Evolutionary conservation across 805 yeast genomes (phyloP), one percentile per base, ranked within the genome.

Genomic region (Candida railenensis): DNA sequence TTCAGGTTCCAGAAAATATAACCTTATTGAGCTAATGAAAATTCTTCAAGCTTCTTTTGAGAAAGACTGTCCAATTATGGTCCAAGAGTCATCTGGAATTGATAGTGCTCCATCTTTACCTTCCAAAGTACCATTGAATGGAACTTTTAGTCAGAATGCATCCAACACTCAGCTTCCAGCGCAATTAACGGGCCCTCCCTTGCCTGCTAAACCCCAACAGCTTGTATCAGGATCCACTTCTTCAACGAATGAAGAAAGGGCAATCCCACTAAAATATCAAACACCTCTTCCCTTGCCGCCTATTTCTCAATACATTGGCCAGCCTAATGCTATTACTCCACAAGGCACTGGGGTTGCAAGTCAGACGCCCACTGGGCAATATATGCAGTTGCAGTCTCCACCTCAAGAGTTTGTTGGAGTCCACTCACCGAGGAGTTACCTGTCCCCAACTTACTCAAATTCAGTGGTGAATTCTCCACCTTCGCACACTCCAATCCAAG

Each of bases 1-100:
- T 22, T 18, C 43, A 4, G 45, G 42, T 3, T 43, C 47, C 12
- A 22, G 37, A 3, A 45, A 53, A 20, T 68, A 51, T 46, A 64
- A 65, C 43, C 50, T 79, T 16, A 28, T 62, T 2, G 65, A 54
- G 18, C 52, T 76, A 19, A 53, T 71, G 33, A 53, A 55, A 2
- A 54, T 67, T 14, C 52, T 76, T 43, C 49, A 61, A 4, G 61
- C 55, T 4, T 58, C 65, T 28, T 73, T 82, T 57, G 53, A 66
- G 20, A 56, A 58, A 38, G 73, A 74, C 40, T 67, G 75, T 2
- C 83, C 85, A 1, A 75, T 80, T 2, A 67, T 64, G 19, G 12
- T 37, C 16, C 28, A 20, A 7, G 36, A 33, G n/a, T 8, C 18
- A 7, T 5, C n/a, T 8, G 18, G 36, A 14, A 14, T 4, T 14